Evolutionary conservation across 805 yeast genomes (phyloP).

Genomic region (Yarrowia keelungensis): DNA sequence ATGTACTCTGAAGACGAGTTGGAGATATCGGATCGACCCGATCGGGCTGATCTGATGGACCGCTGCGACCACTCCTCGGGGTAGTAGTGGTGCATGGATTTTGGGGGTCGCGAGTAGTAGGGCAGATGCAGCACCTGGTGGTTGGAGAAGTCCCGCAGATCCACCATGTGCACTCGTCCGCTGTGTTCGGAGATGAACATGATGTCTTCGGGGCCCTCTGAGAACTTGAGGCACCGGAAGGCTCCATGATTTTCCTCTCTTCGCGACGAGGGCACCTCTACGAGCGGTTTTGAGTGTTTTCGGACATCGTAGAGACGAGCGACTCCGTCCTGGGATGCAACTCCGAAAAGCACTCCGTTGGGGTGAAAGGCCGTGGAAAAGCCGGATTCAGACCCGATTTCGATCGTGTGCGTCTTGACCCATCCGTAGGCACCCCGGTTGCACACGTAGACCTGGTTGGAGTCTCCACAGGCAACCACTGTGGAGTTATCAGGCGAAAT

Average conservation of each 20-base stretch:
- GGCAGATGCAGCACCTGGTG: slow-evolving; percentile 69
- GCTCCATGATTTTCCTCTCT: slow-evolving; percentile 62
- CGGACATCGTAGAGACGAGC: slow-evolving; percentile 80
- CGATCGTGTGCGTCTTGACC: slow-evolving; percentile 53
- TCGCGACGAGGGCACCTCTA: slow-evolving; percentile 54
- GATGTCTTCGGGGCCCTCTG: slow-evolving; percentile 74
- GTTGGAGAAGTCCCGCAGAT: slow-evolving; percentile 72
- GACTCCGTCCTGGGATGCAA: slow-evolving; percentile 86
- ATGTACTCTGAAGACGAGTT: slow-evolving; percentile 35
- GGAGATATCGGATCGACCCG: slow-evolving; percentile 50
- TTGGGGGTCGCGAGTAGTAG: slow-evolving; percentile 39
- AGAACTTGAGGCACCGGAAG: slow-evolving; percentile 68
- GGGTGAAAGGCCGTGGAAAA: slow-evolving; percentile 81
- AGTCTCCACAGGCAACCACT: slow-evolving; percentile 78
- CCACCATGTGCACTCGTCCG: slow-evolving; percentile 85
- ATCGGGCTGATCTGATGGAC: slow-evolving; percentile 25
- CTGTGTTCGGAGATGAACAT: slow-evolving; percentile 81
- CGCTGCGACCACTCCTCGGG: slow-evolving; percentile 25
- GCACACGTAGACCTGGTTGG: slow-evolving; percentile 65
- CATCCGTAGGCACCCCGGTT: slow-evolving; percentile 44
- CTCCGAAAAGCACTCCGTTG: slow-evolving; percentile 76
- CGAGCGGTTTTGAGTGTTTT: slow-evolving; percentile 53
- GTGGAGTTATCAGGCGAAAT: slow-evolving; percentile 36
- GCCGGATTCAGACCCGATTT: slow-evolving; percentile 75
- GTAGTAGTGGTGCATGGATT: slow-evolving; percentile 37